phyloP scores from a whole-genome alignment of 2,329 filamentous ascomycete genomes.

The Tolypocladium tundrense region DNA sequence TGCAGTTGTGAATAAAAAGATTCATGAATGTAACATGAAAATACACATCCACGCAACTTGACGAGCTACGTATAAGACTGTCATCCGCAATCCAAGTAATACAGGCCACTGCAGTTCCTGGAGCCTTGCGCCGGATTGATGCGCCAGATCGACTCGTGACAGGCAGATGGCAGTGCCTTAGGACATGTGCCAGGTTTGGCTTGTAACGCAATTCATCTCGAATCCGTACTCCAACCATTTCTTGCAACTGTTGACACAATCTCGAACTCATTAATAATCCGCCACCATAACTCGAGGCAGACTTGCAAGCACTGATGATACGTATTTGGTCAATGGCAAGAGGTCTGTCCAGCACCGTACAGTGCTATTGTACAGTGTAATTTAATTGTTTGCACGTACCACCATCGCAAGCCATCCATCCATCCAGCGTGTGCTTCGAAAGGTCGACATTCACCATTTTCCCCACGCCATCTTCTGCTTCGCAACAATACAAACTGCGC shows the following conservation, averaged over 20 bases:
- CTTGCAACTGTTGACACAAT: neutral
- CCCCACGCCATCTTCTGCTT: neutral
- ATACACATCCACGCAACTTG: neutral
- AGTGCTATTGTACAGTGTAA: no score
- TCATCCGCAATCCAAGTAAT: neutral
- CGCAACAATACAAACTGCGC: neutral
- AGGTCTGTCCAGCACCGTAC: neutral
- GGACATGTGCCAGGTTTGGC: neutral
- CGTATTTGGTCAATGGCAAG: neutral
- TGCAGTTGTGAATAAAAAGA: slow-evolving; percentile 33
- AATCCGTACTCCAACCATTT: neutral
- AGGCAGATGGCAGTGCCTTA: neutral
- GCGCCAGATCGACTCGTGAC: neutral
- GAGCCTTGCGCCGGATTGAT: neutral
- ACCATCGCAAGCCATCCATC: no score
- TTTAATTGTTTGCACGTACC: neutral
- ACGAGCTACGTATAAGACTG: neutral
- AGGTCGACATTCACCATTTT: neutral
- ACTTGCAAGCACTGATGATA: neutral
- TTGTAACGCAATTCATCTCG: neutral
- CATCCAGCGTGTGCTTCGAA: neutral
- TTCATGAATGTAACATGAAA: slow-evolving; percentile 26
- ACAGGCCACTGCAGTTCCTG: no score
- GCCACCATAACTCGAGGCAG: neutral
- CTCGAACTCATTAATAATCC: neutral